Base-by-base conservation (phyloP, 495 filamentous ascomycete genomes). In the Talaromyces liani region DNA sequence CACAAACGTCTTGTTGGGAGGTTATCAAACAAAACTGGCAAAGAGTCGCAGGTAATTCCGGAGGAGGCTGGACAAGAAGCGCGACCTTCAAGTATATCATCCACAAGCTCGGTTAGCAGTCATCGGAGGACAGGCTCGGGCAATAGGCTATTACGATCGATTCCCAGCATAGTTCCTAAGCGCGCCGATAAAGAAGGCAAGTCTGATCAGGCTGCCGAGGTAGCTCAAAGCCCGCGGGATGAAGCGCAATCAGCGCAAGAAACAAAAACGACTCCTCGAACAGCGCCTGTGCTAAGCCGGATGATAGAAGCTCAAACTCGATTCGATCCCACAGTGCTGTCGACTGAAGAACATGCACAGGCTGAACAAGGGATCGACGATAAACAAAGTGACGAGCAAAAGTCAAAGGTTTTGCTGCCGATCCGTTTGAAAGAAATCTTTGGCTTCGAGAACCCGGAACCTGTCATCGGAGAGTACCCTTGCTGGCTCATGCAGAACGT, bases 401-500 rank as follows among this genome's bases (percentile, higher is more conserved):
- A 62, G 4, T 62, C 60, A 3, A 62, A 49, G 22, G 75, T 33
- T 55, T 72, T 66, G n/a, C 82, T 98, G 20, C 87, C 88, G 8
- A 82, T 82, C 55, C 83, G 87, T 61, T 71, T 98, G 25, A 91
- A 85, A 79, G 87, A 96, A 58, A 97, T 98, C 65, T 98, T 98
- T 72, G 84, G 85, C 36, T 95, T 97, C 65, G 85, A 92, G 34
- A 79, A 80, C 20, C 81, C 90, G 0, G 94, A 98, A 71, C 89
- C 93, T 60, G 91, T 98, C 6, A 85, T 97, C 68, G 63, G 73
- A 85, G 94, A 98, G 77, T 98, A 97, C 69, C 90, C 93, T 24
- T 97, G 94, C 77, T 96, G 92, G 83, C 78, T 97, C 33, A 77
- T 98, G 45, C 92, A 97, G 71, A 96, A 89, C 72, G 91, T 97